These are phyloP conservation scores for Bruguiera gymnorhiza DNA, from an alignment of 345 rosid genomes.

Conservation along the genomic window DNA sequence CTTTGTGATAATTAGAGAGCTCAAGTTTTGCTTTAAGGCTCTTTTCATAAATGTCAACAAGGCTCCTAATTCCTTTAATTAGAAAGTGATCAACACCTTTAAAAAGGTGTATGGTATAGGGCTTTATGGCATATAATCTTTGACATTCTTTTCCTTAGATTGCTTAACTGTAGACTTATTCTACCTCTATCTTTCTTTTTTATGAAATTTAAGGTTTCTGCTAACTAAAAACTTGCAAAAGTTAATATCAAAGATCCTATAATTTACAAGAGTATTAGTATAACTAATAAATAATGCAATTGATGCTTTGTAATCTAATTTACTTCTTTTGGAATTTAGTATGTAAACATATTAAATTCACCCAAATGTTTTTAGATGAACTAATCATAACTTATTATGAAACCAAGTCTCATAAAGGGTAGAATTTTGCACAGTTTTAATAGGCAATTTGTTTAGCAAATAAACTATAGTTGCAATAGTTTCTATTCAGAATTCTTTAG, in stretches of 20 bases:
- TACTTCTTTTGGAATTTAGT: background rate
- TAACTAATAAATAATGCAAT: background rate
- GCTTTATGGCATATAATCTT: too few relatives aligned
- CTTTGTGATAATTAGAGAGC: too few relatives aligned
- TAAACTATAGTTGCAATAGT: background rate
- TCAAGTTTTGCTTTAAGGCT: too few relatives aligned
- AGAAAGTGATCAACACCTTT: too few relatives aligned
- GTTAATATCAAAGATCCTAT: background rate
- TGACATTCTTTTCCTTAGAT: too few relatives aligned
- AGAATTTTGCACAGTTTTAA: background rate
- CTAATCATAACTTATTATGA: background rate
- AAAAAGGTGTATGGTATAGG: too few relatives aligned
- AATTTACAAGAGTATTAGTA: background rate
- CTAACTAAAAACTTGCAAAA: background rate
- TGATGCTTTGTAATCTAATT: background rate
- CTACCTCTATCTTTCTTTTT: too few relatives aligned
- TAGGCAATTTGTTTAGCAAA: background rate
- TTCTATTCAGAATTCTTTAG: background rate
- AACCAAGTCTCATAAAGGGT: background rate
- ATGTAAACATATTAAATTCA: background rate
- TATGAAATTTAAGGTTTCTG: background rate
- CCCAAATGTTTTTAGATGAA: background rate
- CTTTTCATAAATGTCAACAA: too few relatives aligned
- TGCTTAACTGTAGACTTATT: too few relatives aligned
- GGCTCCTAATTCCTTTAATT: too few relatives aligned